These are phyloP conservation scores for Crithidia sp. DNA, from an alignment of 208 protist genomes.

Conservation along the genomic window DNA sequence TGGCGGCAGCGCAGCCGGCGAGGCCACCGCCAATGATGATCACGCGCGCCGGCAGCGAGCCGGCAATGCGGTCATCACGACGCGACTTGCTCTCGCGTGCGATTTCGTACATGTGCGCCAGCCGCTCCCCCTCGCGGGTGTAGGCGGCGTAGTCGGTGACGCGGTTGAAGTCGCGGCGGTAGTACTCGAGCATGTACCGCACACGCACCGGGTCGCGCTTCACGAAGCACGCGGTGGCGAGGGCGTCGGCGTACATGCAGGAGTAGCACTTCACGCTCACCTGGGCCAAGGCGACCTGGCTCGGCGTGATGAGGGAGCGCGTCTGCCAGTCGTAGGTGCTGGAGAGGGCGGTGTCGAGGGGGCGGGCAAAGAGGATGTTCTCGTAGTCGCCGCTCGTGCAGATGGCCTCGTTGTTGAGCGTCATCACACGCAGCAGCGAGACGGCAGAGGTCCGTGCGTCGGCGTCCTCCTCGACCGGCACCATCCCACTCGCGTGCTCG, in stretches of 20 bases:
- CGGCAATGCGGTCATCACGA: constrained; percentile 54
- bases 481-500: constrained; percentile 36
- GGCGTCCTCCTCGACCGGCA: constrained; percentile 34
- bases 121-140: constrained; percentile 54
- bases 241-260: constrained; percentile 80
- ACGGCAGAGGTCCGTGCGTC: constrained; percentile 21
- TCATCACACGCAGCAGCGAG: constrained; percentile 54
- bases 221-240: constrained; percentile 62
- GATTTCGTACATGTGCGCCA: constrained; percentile 73
- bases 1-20: constrained; percentile 60
- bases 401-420: constrained; percentile 61
- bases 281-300: constrained; percentile 45
- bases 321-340: constrained; percentile 51
- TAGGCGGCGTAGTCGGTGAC: constrained; percentile 69
- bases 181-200: constrained; percentile 63
- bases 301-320: constrained; percentile 38
- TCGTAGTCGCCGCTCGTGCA: constrained; percentile 74
- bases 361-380: constrained; percentile 45
- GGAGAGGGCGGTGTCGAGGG: constrained; percentile 37
- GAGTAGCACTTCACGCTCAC: constrained; percentile 70
- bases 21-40: constrained; percentile 75
- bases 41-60: constrained; percentile 57
- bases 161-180: constrained; percentile 48
- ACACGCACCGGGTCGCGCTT: constrained; percentile 58
- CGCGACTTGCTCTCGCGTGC: constrained; percentile 52